These are phyloP conservation scores for Penicillium macrosclerotiorum DNA, from an alignment of 495 filamentous ascomycete genomes.

Conservation along the genomic window DNA sequence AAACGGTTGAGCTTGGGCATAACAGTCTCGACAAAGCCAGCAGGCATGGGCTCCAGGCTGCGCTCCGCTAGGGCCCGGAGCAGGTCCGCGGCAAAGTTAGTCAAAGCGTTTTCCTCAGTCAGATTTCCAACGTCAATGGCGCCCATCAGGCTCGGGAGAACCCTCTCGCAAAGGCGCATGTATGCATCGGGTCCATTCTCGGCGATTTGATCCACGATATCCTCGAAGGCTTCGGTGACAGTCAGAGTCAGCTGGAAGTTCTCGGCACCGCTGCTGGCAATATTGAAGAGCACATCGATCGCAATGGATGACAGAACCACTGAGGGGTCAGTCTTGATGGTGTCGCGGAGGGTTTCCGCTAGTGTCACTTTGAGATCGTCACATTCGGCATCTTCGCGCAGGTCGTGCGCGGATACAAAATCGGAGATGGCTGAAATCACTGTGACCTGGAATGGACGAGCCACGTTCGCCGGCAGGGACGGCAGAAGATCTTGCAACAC, in stretches of 20 bases:
- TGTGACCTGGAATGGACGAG: constrained; percentile 61
- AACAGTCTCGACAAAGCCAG: constrained; percentile 77
- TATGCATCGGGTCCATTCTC: constrained; percentile 66
- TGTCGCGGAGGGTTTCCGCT: constrained; percentile 80
- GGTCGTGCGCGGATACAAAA: constrained; percentile 74
- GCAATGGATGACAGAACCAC: constrained; percentile 69
- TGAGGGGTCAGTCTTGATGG: constrained; percentile 71
- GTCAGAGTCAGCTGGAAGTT: constrained; percentile 84
- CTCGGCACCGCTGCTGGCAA: constrained; percentile 81
- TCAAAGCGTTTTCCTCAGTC: constrained; percentile 78
- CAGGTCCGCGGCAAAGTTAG: constrained; percentile 81
- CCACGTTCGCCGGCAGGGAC: constrained; percentile 50
- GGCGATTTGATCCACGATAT: constrained; percentile 67
- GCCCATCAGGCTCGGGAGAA: constrained; percentile 80
- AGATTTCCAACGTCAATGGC: constrained; percentile 85
- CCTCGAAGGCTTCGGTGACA: constrained; percentile 87
- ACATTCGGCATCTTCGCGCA: constrained; percentile 76
- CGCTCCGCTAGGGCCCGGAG: constrained; percentile 77
- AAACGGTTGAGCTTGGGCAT: constrained; percentile 85
- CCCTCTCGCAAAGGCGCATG: constrained; percentile 77
- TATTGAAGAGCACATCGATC: constrained; percentile 81
- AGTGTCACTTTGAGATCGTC: constrained; percentile 90
- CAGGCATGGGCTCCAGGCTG: constrained; percentile 77
- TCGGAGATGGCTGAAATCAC: constrained; percentile 74
- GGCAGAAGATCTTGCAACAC: constrained; percentile 79